These are phyloP conservation scores for Lodderomyces metapsilosis DNA, from an alignment of 1,139 yeast genomes.

Conservation along the genomic window DNA sequence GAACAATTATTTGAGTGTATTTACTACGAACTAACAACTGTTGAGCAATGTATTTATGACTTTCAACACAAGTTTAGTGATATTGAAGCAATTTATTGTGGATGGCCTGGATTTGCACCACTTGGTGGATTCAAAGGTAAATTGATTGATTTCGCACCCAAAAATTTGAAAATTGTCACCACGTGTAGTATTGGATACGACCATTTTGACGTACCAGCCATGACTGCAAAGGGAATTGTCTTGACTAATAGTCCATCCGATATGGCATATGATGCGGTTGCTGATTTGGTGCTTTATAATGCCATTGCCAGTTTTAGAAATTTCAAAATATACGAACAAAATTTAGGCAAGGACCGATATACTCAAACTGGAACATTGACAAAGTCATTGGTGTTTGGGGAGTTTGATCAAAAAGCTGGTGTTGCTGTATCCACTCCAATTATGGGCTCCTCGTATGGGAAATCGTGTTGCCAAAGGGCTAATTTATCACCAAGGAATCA, in stretches of 20 bases:
- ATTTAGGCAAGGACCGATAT: constrained; percentile 24
- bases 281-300: constrained; percentile 66
- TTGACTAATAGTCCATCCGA: constrained; percentile 67
- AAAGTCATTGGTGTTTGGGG: constrained; percentile 31
- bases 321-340: constrained; percentile 49
- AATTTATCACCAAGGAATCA: constrained; percentile 56
- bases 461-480: constrained; percentile 33
- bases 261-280: constrained; percentile 69
- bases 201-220: constrained; percentile 46
- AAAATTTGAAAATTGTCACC: constrained; percentile 52
- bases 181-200: constrained; percentile 75
- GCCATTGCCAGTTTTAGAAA: constrained; percentile 62
- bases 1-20: constrained; percentile 42
- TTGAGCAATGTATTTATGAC: constrained; percentile 40
- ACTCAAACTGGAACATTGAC: constrained; percentile 47
- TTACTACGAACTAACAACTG: constrained; percentile 38
- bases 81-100: constrained; percentile 59
- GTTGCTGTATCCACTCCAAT: constrained; percentile 23
- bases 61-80: constrained; percentile 34
- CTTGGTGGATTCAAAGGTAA: constrained; percentile 51
- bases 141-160: constrained; percentile 52
- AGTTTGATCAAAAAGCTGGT: constrained; percentile 37
- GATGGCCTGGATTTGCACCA: constrained; percentile 55
- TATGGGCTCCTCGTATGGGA: constrained; percentile 49
- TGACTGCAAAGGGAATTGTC: constrained; percentile 44